Conservation (phyloP, 2,329 filamentous ascomycete species). For the Penicillium sp. region DNA sequence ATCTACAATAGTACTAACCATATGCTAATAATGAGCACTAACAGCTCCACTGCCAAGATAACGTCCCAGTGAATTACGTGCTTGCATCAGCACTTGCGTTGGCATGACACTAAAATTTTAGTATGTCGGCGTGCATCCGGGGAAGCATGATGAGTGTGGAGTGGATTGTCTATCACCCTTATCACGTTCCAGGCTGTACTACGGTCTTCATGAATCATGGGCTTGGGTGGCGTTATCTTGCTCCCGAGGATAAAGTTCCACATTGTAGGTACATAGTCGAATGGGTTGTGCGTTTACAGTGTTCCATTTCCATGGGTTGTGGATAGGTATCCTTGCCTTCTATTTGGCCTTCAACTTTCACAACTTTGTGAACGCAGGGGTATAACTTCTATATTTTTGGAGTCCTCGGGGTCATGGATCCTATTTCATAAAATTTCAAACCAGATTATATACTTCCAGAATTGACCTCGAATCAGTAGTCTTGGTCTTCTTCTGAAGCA, state of each 20-base stretch:
- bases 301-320: no score
- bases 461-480: constrained; percentile 12
- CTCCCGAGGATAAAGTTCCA: neutral
- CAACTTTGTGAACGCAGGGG: constrained; percentile 9
- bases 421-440: constrained; percentile 8
- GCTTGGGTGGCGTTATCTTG: neutral
- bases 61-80: neutral
- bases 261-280: no score
- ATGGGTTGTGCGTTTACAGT: no score
- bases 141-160: neutral
- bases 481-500: constrained; percentile 28
- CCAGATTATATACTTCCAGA: constrained; percentile 1
- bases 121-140: neutral
- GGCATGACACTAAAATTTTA: neutral
- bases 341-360: neutral
- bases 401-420: constrained; percentile 5
- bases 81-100: neutral
- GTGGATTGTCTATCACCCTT: neutral
- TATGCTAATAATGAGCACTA: neutral
- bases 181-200: neutral
- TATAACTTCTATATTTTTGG: constrained; percentile 8
- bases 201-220: neutral
- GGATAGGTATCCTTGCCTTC: neutral
- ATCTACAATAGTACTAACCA: neutral
- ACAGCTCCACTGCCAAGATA: constrained; percentile 2